Percentiles rank a stretch among this genome's conserved stretches.
These are phyloP conservation scores for Nicotiana paniculata DNA, from an alignment of 257 asterid genomes.

Conservation along the genomic window DNA sequence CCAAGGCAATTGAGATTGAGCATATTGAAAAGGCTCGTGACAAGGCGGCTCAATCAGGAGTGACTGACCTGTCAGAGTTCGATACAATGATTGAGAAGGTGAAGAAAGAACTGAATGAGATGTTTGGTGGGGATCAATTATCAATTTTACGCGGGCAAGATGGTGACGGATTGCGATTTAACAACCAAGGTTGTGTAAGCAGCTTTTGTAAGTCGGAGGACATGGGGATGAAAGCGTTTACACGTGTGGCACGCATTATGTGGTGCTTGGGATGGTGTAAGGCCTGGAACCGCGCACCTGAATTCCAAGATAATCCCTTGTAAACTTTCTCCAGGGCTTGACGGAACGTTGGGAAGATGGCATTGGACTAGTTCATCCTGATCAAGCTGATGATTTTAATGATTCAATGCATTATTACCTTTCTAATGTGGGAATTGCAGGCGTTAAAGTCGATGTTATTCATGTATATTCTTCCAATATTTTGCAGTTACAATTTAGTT, in stretches of 20 bases:
- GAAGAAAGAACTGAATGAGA: conserved; percentile 34
- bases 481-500: not conserved
- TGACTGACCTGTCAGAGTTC: conserved; percentile 25
- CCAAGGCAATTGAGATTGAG: conserved; percentile 70
- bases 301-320: conserved; percentile 51
- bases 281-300: conserved; percentile 30
- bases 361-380: conserved; percentile 56
- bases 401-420: conserved; percentile 66
- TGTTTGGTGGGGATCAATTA: conserved; percentile 32
- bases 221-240: not conserved
- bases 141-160: conserved; percentile 43
- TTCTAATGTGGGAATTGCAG: conserved; percentile 52
- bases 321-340: conserved; percentile 48
- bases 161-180: conserved; percentile 22
- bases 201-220: not conserved
- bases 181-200: not conserved
- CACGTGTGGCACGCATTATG: conserved; percentile 81
- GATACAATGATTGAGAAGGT: conserved; percentile 26
- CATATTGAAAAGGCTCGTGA: conserved; percentile 53
- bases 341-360: conserved; percentile 55
- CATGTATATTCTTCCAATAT: not conserved
- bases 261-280: conserved; percentile 84
- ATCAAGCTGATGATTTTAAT: conserved; percentile 43
- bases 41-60: conserved; percentile 41
- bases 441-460: conserved; percentile 65